A percentile compares a stretch with the other conserved stretches of the same genome.
Conservation (phyloP, 2,329 filamentous ascomycete genomes). For the Neonectria hederae region DNA sequence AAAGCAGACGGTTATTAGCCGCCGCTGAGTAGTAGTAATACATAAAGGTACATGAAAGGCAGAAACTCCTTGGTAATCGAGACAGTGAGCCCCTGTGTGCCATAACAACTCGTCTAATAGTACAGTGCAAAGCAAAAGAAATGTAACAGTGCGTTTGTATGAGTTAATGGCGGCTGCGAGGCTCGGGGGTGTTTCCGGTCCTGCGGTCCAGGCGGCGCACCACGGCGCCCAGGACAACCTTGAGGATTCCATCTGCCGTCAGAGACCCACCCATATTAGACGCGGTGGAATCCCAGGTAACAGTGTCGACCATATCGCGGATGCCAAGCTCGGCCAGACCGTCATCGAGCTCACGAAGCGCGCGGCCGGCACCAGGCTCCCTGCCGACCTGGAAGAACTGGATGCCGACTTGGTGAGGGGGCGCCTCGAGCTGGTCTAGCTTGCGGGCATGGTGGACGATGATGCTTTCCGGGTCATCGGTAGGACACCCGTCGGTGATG, state of each 20-base stretch:
- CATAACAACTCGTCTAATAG: neutral
- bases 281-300: constrained; percentile 71
- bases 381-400: constrained; percentile 96
- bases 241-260: constrained; percentile 77
- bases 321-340: constrained; percentile 64
- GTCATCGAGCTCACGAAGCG: constrained; percentile 81
- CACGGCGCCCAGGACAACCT: constrained; percentile 82
- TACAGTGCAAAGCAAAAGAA: neutral
- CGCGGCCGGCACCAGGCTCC: constrained; percentile 70
- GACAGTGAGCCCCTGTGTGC: neutral
- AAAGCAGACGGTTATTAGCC: neutral
- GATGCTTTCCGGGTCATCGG: constrained; percentile 78
- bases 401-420: constrained; percentile 85
- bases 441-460: constrained; percentile 74
- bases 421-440: constrained; percentile 75
- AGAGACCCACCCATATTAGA: constrained; percentile 56
- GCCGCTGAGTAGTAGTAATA: neutral
- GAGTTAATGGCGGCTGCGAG: constrained; percentile 13
- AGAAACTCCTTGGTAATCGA: neutral
- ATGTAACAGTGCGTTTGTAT: neutral
- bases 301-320: constrained; percentile 92
- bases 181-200: constrained; percentile 24
- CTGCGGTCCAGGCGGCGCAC: constrained; percentile 56
- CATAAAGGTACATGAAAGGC: neutral
- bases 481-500: constrained; percentile 87